A percentile compares a stretch with the other conserved stretches of the same genome.
Conservation (phyloP, 1,284 basidiomycete species). For the Ceratobasidium sp. region DNA sequence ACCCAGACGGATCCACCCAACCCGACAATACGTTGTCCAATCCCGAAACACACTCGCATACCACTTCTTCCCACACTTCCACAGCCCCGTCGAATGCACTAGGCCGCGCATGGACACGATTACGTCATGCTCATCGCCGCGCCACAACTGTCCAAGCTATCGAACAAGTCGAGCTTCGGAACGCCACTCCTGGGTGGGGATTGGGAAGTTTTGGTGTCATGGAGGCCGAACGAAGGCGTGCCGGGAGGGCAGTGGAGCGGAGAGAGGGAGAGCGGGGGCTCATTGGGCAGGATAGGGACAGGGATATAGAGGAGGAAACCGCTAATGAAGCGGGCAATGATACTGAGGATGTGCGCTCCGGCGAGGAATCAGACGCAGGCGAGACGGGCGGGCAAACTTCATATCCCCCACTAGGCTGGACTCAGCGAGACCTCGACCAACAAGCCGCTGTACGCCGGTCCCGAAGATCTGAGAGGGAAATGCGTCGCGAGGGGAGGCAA, state of each 20-base stretch:
- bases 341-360: conserved; percentile 40
- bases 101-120: conserved; percentile 59
- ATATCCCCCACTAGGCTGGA: conserved; percentile 22
- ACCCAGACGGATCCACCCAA: conserved; percentile 34
- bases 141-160: conserved; percentile 70
- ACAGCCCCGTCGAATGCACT: conserved; percentile 32
- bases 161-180: conserved; percentile 66
- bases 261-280: conserved; percentile 44
- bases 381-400: conserved; percentile 3
- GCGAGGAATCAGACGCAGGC: conserved; percentile 39
- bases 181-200: conserved; percentile 63
- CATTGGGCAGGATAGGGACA: conserved; percentile 42
- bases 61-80: conserved; percentile 24
- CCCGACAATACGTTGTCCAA: conserved; percentile 25
- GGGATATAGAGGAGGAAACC: conserved; percentile 35
- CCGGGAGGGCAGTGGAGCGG: conserved; percentile 46
- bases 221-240: conserved; percentile 52
- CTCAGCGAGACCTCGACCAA: conserved; percentile 9
- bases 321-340: conserved; percentile 35
- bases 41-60: conserved; percentile 28
- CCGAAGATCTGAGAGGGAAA: conserved; percentile 38
- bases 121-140: conserved; percentile 67
- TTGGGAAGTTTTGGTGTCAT: conserved; percentile 70
- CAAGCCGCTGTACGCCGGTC: conserved; percentile 10
- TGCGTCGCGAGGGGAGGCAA: conserved; percentile 45